These are phyloP conservation scores for Phalaenopsis aphrodite DNA, from an alignment of 106 monocot species.

Conservation along the genomic window DNA sequence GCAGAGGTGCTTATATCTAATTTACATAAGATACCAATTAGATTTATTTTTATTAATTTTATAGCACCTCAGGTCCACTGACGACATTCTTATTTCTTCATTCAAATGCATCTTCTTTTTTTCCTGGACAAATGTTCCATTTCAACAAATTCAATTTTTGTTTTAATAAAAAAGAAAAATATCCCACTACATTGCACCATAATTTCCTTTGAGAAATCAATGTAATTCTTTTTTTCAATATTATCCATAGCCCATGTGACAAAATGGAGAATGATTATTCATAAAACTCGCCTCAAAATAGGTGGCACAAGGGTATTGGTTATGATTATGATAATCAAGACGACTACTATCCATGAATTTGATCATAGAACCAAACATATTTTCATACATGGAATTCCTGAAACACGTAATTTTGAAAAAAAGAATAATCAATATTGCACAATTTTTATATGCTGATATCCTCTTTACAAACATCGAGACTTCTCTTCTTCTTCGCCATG, in stretches of 20 bases:
- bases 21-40: slow-evolving; percentile 3
- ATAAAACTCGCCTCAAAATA: not conserved
- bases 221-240: not conserved
- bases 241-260: not conserved
- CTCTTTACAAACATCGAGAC: not conserved
- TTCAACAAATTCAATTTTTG: not conserved
- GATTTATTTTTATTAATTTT: not conserved
- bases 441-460: slow-evolving; percentile 1
- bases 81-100: not conserved
- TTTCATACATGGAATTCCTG: not conserved
- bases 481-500: slow-evolving; percentile 1
- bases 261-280: not conserved
- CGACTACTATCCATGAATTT: not conserved
- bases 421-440: too few relatives aligned
- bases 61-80: not conserved
- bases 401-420: not conserved
- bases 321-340: not conserved
- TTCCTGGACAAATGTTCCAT: not conserved
- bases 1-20: not conserved
- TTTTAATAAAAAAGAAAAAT: not conserved
- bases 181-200: not conserved
- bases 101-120: not conserved
- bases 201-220: not conserved
- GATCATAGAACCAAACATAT: not conserved
- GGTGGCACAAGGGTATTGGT: not conserved